Conservation (phyloP, 306 rosid genomes). For the Quercus robur region DNA sequence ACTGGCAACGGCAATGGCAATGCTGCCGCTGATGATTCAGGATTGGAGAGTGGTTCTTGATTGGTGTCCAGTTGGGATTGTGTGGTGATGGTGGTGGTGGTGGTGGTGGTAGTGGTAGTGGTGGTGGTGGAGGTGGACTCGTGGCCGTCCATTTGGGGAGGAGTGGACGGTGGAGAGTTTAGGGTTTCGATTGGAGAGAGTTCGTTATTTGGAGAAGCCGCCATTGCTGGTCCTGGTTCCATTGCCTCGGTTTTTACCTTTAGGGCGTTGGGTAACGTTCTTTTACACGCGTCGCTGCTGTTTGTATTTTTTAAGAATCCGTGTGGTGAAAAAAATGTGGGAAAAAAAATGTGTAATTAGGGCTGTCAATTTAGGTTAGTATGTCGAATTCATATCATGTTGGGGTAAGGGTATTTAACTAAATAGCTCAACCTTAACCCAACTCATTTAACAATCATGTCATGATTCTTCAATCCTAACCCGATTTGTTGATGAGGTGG, state of each 20-base stretch:
- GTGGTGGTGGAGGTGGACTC: constrained; percentile 11
- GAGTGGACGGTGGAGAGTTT: constrained; percentile 20
- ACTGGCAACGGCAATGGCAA: background rate
- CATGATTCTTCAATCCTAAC: too few relatives aligned
- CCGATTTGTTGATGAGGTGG: too few relatives aligned
- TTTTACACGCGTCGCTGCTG: too few relatives aligned
- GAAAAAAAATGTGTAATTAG: too few relatives aligned
- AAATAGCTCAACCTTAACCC: too few relatives aligned
- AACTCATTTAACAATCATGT: too few relatives aligned
- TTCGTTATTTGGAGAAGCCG: constrained; percentile 41
- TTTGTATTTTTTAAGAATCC: too few relatives aligned
- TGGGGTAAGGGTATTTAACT: too few relatives aligned
- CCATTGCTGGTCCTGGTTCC: constrained; percentile 31
- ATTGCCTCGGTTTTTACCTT: too few relatives aligned
- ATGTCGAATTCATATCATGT: too few relatives aligned
- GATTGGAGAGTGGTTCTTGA: constrained; percentile 14
- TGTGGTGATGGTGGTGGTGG: background rate
- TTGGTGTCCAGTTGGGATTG: constrained; percentile 1
- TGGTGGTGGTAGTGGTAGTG: background rate
- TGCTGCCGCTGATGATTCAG: background rate
- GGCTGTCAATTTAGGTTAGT: accelerated
- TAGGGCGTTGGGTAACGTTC: too few relatives aligned
- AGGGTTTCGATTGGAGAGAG: constrained; percentile 32
- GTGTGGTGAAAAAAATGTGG: too few relatives aligned
- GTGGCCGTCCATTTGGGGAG: constrained; percentile 27